Evolutionary conservation across 2,329 filamentous ascomycete species (phyloP), one percentile per base, ranked within the genome.

Genomic region (Pestalotiopsis fici): DNA sequence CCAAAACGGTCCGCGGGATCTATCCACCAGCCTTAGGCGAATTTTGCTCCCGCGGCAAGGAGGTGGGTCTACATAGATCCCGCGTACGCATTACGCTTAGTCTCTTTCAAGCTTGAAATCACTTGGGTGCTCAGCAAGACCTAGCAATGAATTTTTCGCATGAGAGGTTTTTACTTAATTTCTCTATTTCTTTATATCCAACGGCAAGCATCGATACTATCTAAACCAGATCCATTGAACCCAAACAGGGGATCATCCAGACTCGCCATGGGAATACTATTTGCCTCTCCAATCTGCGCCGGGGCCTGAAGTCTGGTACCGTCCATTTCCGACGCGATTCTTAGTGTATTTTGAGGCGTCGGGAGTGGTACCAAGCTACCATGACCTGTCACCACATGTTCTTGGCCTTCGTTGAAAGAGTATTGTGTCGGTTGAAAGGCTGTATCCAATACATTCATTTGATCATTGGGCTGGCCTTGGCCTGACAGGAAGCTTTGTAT

Each of bases 241-340:
- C 65, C 65, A 54, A 66, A 66, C 2, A 66, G 59, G 1, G 62
- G 35, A 23, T 66, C 65, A 27, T 66, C 65, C 28, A 66, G 37
- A 7, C 5, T 50, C 37, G 11, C 15, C 18, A 23, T 28, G 3
- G 43, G 59, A 35, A 43, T 28, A 11, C 6, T 4, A n/a, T 11
- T 9, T 15, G 23, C 15, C 11, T 18, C 37, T 43, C 28, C 28
- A 3, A 21, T 23, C 18, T 2, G 37, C 5, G 37, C 12, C 12
- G 18, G 18, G 12, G 12, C 37, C 12, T 43, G 12, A 0, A 43
- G 37, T 4, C 37, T 43, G 37, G 37, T 15, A 0, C 12, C 37
- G 12, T 43, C 37, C 1, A 3, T 43, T 15, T 18, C 37, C 11
- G 37, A 4, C 12, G 18, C 12, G 5, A 15, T 3, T 43, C 37